Conservation (phyloP, 2,329 filamentous ascomycete genomes). For the Venturia pyrina region DNA sequence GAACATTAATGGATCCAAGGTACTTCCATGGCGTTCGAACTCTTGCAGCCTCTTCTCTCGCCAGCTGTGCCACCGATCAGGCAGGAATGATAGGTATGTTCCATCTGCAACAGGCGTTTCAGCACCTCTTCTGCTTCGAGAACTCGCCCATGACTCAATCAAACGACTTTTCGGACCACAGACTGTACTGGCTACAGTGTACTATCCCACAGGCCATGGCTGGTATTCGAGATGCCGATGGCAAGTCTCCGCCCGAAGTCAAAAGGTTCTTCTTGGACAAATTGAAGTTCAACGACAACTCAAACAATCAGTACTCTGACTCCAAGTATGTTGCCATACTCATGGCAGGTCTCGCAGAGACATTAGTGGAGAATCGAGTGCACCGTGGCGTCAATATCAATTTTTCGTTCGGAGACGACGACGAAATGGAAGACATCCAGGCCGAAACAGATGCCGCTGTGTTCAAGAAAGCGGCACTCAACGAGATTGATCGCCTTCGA, state of each 20-base stretch:
- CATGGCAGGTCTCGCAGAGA: constrained; percentile 53
- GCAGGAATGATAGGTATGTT: constrained; percentile 68
- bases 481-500: constrained; percentile 52
- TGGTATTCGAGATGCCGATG: constrained; percentile 61
- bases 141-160: constrained; percentile 69
- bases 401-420: constrained; percentile 30
- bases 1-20: constrained; percentile 80
- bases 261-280: constrained; percentile 82
- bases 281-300: constrained; percentile 89
- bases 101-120: constrained; percentile 78
- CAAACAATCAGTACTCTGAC: constrained; percentile 80
- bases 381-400: background rate
- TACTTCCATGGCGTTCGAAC: constrained; percentile 91
- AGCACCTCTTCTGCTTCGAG: constrained; percentile 77
- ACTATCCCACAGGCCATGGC: constrained; percentile 75
- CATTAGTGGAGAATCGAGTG: constrained; percentile 34
- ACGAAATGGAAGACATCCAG: constrained; percentile 26
- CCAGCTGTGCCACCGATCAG: constrained; percentile 63
- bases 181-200: constrained; percentile 73
- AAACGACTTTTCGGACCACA: constrained; percentile 85
- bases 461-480: constrained; percentile 46
- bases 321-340: constrained; percentile 78
- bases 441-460: constrained; percentile 30
- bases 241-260: constrained; percentile 68
- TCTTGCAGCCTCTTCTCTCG: constrained; percentile 70